Conservation (phyloP, 805 yeast genomes). For the Nakazawaea peltata region DNA sequence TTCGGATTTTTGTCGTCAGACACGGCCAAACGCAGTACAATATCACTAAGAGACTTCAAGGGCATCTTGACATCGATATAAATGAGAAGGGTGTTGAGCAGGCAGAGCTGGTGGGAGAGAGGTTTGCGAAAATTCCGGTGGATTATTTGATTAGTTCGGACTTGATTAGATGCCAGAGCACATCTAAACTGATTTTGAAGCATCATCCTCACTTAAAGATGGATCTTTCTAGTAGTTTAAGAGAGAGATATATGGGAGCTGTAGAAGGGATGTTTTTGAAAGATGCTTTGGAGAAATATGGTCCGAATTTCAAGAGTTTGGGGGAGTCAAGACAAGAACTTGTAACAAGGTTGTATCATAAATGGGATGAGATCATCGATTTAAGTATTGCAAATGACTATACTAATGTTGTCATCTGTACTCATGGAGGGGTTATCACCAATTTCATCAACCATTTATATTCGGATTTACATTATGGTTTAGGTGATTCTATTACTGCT, state of each 20-base stretch:
- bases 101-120: conserved; percentile 44
- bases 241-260: conserved; percentile 76
- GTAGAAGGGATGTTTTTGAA: conserved; percentile 66
- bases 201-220: conserved; percentile 18
- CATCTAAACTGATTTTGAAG: conserved; percentile 36
- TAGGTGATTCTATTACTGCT: conserved; percentile 29
- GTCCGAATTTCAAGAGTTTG: conserved; percentile 48
- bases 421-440: conserved; percentile 80
- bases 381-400: conserved; percentile 24
- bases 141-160: conserved; percentile 48
- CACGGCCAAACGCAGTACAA: conserved; percentile 85
- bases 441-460: conserved; percentile 46
- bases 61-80: conserved; percentile 61
- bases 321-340: conserved; percentile 54
- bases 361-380: conserved; percentile 34
- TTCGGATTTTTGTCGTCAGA: conserved; percentile 52
- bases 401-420: conserved; percentile 51
- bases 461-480: conserved; percentile 25
- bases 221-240: conserved; percentile 31
- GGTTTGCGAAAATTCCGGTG: conserved; percentile 29
- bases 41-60: conserved; percentile 62
- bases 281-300: conserved; percentile 57
- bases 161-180: conserved; percentile 51
- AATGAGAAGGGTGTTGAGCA: conserved; percentile 57
- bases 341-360: conserved; percentile 36